These are phyloP conservation scores for Colletotrichum tropicicola DNA, from an alignment of 2,329 filamentous ascomycete genomes.

Conservation along the genomic window DNA sequence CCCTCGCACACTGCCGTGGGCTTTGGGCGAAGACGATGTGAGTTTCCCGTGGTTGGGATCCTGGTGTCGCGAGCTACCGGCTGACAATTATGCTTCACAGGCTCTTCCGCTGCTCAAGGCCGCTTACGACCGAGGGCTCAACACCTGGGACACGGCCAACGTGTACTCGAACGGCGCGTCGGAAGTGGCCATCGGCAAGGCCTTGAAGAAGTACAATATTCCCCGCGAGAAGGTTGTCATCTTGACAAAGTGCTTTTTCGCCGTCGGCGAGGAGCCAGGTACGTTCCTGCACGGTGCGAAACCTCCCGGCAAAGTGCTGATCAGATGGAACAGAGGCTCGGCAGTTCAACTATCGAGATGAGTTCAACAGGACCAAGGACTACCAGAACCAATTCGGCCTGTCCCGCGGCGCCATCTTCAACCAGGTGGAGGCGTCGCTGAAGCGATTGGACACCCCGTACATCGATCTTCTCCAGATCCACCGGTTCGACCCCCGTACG, in stretches of 20 bases:
- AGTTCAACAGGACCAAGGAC: constrained; percentile 36
- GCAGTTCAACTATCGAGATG: constrained; percentile 34
- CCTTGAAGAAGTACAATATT: constrained; percentile 67
- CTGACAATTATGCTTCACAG: constrained; percentile 27
- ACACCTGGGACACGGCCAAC: constrained; percentile 66
- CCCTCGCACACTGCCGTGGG: constrained; percentile 60
- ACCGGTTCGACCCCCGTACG: constrained; percentile 61
- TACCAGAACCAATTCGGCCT: constrained; percentile 54
- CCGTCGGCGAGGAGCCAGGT: constrained; percentile 56
- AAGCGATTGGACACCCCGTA: constrained; percentile 63
- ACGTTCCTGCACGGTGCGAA: constrained; percentile 21
- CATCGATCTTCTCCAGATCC: constrained; percentile 69
- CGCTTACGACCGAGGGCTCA: constrained; percentile 70
- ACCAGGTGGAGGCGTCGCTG: constrained; percentile 69
- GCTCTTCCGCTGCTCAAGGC: constrained; percentile 68
- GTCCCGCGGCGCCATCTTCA: constrained; percentile 71
- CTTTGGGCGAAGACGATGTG: constrained; percentile 62
- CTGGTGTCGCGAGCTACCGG: background rate
- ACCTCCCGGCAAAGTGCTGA: background rate
- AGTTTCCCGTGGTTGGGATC: background rate
- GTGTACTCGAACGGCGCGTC: constrained; percentile 65
- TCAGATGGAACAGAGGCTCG: constrained; percentile 12
- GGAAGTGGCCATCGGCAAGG: constrained; percentile 64
- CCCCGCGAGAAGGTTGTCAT: constrained; percentile 66
- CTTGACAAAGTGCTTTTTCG: constrained; percentile 62